Conservation (phyloP, 2,329 filamentous ascomycete species). For the Pseudovirgaria hyperparasitica region DNA sequence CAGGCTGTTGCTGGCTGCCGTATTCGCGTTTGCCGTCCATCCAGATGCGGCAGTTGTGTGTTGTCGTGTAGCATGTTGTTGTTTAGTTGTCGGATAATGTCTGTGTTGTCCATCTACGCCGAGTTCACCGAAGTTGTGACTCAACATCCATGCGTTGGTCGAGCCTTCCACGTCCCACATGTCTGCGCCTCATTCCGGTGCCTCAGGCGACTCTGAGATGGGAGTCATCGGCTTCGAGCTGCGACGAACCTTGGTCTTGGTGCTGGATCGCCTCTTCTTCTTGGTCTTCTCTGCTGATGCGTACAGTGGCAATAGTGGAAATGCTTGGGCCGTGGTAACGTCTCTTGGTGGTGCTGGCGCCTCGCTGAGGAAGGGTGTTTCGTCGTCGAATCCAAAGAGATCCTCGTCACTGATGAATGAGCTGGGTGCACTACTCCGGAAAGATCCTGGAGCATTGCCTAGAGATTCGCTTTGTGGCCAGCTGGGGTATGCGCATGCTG, state of each 20-base stretch:
- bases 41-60: no score
- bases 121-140: no score
- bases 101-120: no score
- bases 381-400: conserved; percentile 26
- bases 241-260: conserved; percentile 25
- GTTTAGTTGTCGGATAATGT: no score
- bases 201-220: conserved; percentile 27
- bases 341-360: conserved; percentile 27
- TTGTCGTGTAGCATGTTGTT: no score
- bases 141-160: neutral
- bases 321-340: conserved; percentile 20
- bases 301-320: conserved; percentile 26
- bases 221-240: conserved; percentile 29
- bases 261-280: conserved; percentile 26
- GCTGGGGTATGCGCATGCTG: conserved; percentile 26
- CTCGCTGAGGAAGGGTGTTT: conserved; percentile 22
- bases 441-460: conserved; percentile 18
- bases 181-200: conserved; percentile 18
- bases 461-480: conserved; percentile 27
- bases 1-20: no score
- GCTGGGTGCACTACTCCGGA: no score
- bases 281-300: conserved; percentile 27
- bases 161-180: no score
- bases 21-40: no score
- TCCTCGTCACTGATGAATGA: conserved; percentile 30